Base-by-base conservation (phyloP, 2,329 filamentous ascomycete species). In the Diaporthe aspalathi region DNA sequence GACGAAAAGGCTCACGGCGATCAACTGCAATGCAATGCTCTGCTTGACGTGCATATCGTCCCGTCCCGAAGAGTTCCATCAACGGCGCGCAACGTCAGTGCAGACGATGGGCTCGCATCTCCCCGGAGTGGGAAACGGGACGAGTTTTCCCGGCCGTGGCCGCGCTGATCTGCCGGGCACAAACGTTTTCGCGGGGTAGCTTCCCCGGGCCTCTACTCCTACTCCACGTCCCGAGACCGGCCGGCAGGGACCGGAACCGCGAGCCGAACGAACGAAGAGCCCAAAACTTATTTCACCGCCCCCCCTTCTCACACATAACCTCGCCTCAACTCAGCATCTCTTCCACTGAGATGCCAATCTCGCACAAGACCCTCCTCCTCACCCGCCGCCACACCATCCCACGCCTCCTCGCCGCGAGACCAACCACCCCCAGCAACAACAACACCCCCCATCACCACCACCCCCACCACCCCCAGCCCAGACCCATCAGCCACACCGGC, bases 151-250 rank as follows among this genome's bases (percentile, higher is more conserved):
- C 56, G 68, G 45, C 38, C 57, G 12, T 32, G 50, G 11, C 68
- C 68, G 68, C 63, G 57, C 22, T 56, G 47, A 71, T 60, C 17
- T 71, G 69, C 69, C 69, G 69, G 69, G 69, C 38, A 45, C n/a
- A n/a, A 71, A 63, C 52, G 45, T 71, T 62, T 71, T 63, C 53
- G 53, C 70, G 63, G 63, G 65, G 70, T 57, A 60, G 32, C 32
- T 24, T 45, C 17, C 52, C 40, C 63, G 43, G 63, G 50, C 35
- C 52, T 20, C n/a, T n/a, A n/a, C n/a, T n/a, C n/a, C n/a, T n/a
- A n/a, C n/a, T n/a, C 20, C 27, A 22, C 24, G 17, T n/a, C 14
- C 62, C 50, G 52, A 67, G 49, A 62, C 56, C 63, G 43, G 62
- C 69, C 60, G 69, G 54, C 17, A n/a, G 24, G 62, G 27, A 17